A percentile compares a stretch with the other conserved stretches of the same genome.
Evolutionary conservation across 2,329 filamentous ascomycete genomes (phyloP).

Genomic region (Talaromyces islandicus): DNA sequence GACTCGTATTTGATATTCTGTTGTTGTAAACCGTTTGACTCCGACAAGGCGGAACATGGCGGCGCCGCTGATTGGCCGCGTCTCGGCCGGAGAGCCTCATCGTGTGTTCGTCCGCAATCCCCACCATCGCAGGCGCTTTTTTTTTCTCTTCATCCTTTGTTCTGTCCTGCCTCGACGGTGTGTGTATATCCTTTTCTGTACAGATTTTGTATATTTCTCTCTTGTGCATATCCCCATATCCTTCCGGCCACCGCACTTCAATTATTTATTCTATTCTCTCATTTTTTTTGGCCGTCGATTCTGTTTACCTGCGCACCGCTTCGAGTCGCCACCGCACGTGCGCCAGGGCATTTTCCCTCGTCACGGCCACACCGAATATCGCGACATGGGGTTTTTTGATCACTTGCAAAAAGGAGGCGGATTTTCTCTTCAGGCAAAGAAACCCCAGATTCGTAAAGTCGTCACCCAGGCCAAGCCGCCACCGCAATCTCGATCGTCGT

Average conservation of each 20-base stretch:
- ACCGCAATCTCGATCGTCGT: conserved; percentile 21
- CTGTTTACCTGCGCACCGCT: conserved; percentile 1
- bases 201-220: conserved; percentile 13
- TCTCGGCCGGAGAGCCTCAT: not conserved
- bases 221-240: conserved; percentile 5
- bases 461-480: conserved; percentile 29
- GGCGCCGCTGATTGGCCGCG: not conserved
- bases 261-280: conserved; percentile 11
- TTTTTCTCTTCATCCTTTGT: conserved; percentile 5
- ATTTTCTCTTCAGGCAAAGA: conserved; percentile 36
- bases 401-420: conserved; percentile 39
- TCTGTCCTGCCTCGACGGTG: conserved; percentile 4
- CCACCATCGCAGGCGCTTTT: conserved; percentile 5
- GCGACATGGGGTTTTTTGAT: conserved; percentile 39
- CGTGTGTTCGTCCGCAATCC: not conserved
- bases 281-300: not conserved
- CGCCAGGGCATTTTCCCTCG: not conserved
- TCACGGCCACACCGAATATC: not conserved
- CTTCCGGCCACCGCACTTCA: not conserved
- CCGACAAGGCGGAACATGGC: not conserved
- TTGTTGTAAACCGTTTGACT: not conserved
- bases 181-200: conserved; percentile 11
- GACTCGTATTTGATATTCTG: not conserved
- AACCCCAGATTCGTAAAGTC: conserved; percentile 37
- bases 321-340: not conserved